These are phyloP conservation scores for Pistacia integerrima DNA, from an alignment of 345 rosid genomes.

Conservation along the genomic window DNA sequence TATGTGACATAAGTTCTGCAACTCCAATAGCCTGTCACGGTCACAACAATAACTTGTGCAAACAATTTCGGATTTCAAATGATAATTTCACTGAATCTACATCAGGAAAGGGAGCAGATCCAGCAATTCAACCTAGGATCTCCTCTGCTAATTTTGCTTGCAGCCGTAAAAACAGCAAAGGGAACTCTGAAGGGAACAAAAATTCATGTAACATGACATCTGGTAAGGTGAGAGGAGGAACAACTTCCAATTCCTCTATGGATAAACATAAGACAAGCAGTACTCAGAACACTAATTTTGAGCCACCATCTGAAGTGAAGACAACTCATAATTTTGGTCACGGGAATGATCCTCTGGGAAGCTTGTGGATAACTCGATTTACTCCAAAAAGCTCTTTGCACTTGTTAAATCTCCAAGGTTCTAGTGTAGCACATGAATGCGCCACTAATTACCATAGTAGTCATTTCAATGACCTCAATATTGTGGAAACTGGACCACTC, in stretches of 20 bases:
- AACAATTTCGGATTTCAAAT: constrained; percentile 33
- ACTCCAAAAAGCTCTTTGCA: constrained; percentile 41
- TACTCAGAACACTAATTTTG: constrained; percentile 27
- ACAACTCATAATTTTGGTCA: constrained; percentile 26
- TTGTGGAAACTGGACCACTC: constrained; percentile 24
- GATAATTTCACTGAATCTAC: constrained; percentile 35
- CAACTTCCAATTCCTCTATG: constrained; percentile 38
- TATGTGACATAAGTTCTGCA: constrained; percentile 34
- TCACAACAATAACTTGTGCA: constrained; percentile 39
- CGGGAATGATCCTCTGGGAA: constrained; percentile 50
- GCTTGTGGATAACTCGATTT: constrained; percentile 81
- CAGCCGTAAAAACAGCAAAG: constrained; percentile 28
- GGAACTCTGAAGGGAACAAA: constrained; percentile 34
- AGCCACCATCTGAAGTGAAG: constrained; percentile 41
- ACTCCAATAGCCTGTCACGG: constrained; percentile 42
- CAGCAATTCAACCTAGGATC: constrained; percentile 30
- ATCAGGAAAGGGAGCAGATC: constrained; percentile 35
- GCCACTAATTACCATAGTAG: constrained; percentile 25
- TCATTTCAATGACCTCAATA: constrained; percentile 20
- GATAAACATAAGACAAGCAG: constrained; percentile 36
- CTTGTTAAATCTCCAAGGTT: constrained; percentile 21
- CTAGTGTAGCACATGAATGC: constrained; percentile 27
- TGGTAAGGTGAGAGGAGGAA: constrained; percentile 35
- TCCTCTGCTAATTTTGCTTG: constrained; percentile 29
- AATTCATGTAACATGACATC: constrained; percentile 28